Evolutionary conservation across 257 asterid species (phyloP), one percentile per base, ranked within the genome.

Genomic region (Forsythia viridissima): DNA sequence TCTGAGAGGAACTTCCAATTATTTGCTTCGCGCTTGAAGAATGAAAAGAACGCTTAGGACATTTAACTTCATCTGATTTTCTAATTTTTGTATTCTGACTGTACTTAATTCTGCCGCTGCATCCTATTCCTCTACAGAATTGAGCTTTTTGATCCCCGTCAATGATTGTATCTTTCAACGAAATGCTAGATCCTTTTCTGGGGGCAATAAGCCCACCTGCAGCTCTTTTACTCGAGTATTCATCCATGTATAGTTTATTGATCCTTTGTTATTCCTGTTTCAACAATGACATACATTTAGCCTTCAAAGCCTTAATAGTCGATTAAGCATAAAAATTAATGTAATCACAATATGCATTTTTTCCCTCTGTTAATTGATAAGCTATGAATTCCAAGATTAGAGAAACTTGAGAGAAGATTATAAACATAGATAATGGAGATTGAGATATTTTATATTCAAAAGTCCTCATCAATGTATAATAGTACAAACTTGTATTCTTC

Each of bases 121-220:
- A 94, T 80, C 97, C 97, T 81, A 85, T 86, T 70, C 97, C 89
- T 68, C 86, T 88, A 82, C 98, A 94, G 65, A 86, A 88, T 42
- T 90, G 92, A 82, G 88, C 81, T 74, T 82, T 84, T 68, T 78
- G 86, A 77, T 81, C 91, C 77, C 75, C 79, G 39, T 73, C 85
- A 0, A 78, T 46, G 40, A 86, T 40, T 30, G 77, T 74, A 76
- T 84, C 85, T 77, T 81, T 87, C 13, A 77, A 67, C 79, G 81
- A 79, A 74, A 77, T 69, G 66, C 55, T 55, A 21, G 40, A 74
- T 59, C 84, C 86, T 82, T 81, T 90, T 84, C 82, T 83, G 34
- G 89, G 80, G 46, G 46, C 2, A 42, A 42, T 42, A 42, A 42
- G 46, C 75, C 87, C 86, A 30, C 77, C 66, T 36, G 36, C 73